A percentile compares a stretch with the other conserved stretches of the same genome.
These are phyloP conservation scores for Lentinula edodes DNA, from an alignment of 768 basidiomycete genomes.

Conservation along the genomic window DNA sequence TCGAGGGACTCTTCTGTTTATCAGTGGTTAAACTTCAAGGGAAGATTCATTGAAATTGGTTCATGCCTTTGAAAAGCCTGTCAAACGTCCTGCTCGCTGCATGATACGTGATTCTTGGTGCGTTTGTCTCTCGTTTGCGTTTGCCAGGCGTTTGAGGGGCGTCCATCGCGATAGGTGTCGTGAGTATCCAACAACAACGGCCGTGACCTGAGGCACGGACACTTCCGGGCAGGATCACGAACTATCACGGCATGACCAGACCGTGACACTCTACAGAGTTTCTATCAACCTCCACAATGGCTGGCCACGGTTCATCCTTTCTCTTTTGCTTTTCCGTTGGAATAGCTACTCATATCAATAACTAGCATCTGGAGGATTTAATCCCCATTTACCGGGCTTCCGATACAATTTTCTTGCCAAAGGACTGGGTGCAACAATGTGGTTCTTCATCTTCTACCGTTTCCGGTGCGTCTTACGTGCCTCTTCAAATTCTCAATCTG, in stretches of 20 bases:
- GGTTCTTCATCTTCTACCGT: slow-evolving; percentile 99
- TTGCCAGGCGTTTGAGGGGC: slow-evolving; percentile 28
- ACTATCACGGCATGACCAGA: not conserved
- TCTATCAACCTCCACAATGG: slow-evolving; percentile 25
- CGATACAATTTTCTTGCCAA: slow-evolving; percentile 77
- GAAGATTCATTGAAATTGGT: not conserved
- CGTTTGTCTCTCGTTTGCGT: slow-evolving; percentile 37
- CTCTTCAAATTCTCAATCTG: not conserved
- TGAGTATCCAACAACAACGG: not conserved
- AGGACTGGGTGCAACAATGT: slow-evolving; percentile 88
- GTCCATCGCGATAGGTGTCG: slow-evolving; percentile 10
- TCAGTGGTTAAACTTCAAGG: not conserved
- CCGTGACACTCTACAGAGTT: not conserved
- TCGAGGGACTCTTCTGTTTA: slow-evolving; percentile 53
- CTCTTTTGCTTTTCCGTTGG: not conserved
- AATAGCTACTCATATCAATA: slow-evolving; percentile 3
- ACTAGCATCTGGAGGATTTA: slow-evolving; percentile 64
- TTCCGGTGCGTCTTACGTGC: slow-evolving; percentile 59
- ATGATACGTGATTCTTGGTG: slow-evolving; percentile 41
- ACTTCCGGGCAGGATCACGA: not conserved
- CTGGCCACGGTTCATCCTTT: slow-evolving; percentile 25
- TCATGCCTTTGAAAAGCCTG: slow-evolving; percentile 46
- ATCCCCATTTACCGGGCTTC: slow-evolving; percentile 80
- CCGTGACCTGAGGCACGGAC: not conserved
- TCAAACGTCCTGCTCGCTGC: slow-evolving; percentile 39